Conservation (phyloP, 495 filamentous ascomycete species). For the Talaromyces ruber region DNA sequence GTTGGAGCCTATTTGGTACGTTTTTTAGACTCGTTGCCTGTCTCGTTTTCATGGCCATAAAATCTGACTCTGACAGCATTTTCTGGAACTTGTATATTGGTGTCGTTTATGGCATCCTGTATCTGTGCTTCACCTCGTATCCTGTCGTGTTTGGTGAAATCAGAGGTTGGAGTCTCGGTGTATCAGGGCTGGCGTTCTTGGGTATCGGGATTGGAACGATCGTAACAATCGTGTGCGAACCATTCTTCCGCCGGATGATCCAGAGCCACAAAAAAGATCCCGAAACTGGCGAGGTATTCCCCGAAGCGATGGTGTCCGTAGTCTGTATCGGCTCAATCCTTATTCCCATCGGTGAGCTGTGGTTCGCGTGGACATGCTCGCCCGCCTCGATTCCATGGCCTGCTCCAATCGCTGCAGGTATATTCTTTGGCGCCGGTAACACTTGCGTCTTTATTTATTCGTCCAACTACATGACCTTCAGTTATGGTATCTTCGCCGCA, state of each 20-base stretch:
- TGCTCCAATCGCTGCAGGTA: conserved; percentile 62
- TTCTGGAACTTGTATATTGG: conserved; percentile 74
- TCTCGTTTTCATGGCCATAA: conserved; percentile 1
- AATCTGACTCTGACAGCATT: conserved; percentile 28
- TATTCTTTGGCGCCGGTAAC: conserved; percentile 75
- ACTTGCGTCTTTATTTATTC: conserved; percentile 72
- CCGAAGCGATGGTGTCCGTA: conserved; percentile 67
- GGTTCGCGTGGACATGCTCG: conserved; percentile 75
- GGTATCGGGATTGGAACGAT: conserved; percentile 71
- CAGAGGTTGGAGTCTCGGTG: conserved; percentile 60
- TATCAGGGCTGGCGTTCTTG: conserved; percentile 64
- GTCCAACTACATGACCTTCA: conserved; percentile 65
- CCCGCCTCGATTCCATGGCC: conserved; percentile 67
- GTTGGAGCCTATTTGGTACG: conserved; percentile 75
- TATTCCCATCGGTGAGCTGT: conserved; percentile 63
- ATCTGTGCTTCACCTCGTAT: conserved; percentile 77
- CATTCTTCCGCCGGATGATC: conserved; percentile 64
- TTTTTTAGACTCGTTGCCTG: too few species aligned
- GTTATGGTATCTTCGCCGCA: conserved; percentile 72
- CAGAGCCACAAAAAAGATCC: conserved; percentile 61
- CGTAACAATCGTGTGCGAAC: conserved; percentile 57
- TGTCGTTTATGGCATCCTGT: conserved; percentile 62
- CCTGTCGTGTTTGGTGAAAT: conserved; percentile 68
- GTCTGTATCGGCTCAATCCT: conserved; percentile 62
- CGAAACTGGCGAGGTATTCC: conserved; percentile 53